Evolutionary conservation across 108 stramenopile genomes (phyloP).

Genomic region (Nannochloropsis granulata): DNA sequence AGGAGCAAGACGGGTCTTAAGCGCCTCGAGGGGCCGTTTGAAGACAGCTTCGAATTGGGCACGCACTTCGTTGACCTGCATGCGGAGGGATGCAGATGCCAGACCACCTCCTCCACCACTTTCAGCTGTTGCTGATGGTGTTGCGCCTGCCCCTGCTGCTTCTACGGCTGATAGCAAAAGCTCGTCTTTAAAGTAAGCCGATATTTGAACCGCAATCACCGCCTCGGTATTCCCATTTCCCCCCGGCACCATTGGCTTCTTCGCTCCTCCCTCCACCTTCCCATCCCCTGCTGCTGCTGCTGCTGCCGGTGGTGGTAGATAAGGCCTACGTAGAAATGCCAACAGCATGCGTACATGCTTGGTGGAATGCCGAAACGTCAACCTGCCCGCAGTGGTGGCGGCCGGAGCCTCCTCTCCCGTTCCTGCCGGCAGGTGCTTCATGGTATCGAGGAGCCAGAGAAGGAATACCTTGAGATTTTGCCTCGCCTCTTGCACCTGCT

Average conservation of each 20-base stretch:
- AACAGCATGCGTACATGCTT: background rate
- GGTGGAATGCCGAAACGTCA: background rate
- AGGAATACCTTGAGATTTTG: background rate
- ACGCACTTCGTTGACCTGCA: background rate
- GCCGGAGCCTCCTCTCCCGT: background rate
- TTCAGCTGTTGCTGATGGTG: no score
- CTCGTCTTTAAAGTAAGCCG: background rate
- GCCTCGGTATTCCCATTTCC: background rate
- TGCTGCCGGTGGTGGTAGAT: background rate
- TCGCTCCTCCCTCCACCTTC: background rate
- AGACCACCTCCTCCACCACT: background rate
- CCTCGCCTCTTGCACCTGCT: background rate
- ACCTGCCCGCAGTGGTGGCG: background rate
- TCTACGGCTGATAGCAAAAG: background rate
- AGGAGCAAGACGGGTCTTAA: background rate
- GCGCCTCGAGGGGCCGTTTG: background rate
- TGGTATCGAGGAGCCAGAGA: background rate
- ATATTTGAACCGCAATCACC: background rate
- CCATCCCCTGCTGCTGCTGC: background rate
- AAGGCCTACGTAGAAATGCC: background rate
- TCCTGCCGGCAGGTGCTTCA: background rate
- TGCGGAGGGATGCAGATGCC: background rate
- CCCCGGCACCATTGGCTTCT: background rate
- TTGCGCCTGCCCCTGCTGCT: background rate
- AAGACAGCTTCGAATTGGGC: background rate